Percentiles rank a stretch among this genome's conserved stretches.
phyloP scores from a whole-genome alignment of 2,329 filamentous ascomycete species.

The Diaporthe amygdali region DNA sequence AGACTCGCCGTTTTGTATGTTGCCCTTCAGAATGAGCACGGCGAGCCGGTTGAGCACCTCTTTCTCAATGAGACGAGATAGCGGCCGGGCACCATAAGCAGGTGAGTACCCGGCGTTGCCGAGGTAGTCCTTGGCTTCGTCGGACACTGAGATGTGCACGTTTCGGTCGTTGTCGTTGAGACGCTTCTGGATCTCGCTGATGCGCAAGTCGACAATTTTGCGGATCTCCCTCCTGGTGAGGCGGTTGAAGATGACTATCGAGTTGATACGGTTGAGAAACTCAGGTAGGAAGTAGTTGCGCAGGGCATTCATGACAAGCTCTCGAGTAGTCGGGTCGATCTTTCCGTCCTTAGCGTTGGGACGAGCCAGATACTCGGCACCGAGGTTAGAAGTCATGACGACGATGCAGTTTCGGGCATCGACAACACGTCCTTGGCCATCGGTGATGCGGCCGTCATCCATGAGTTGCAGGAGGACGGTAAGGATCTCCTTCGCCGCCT shows the following conservation, averaged over 20 bases:
- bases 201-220: conserved; percentile 90
- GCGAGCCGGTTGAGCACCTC: conserved; percentile 94
- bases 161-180: conserved; percentile 85
- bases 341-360: conserved; percentile 78
- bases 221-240: conserved; percentile 89
- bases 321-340: conserved; percentile 84
- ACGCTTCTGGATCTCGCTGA: conserved; percentile 89
- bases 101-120: conserved; percentile 92
- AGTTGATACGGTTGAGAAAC: conserved; percentile 97
- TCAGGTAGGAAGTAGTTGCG: conserved; percentile 97
- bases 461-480: conserved; percentile 99
- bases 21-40: conserved; percentile 86
- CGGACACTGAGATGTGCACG: conserved; percentile 79
- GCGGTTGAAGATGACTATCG: conserved; percentile 97
- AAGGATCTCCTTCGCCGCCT: conserved; percentile 95
- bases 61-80: conserved; percentile 91
- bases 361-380: conserved; percentile 89
- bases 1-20: conserved; percentile 82
- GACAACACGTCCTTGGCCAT: conserved; percentile 92
- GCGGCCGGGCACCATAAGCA: conserved; percentile 89
- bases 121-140: conserved; percentile 91
- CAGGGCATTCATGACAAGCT: conserved; percentile 88
- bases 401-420: conserved; percentile 99
- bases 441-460: conserved; percentile 98
- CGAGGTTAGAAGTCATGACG: conserved; percentile 98